A percentile compares a stretch with the other conserved stretches of the same genome.
phyloP scores from a whole-genome alignment of 306 rosid species.

The Vachellia collinsii region DNA sequence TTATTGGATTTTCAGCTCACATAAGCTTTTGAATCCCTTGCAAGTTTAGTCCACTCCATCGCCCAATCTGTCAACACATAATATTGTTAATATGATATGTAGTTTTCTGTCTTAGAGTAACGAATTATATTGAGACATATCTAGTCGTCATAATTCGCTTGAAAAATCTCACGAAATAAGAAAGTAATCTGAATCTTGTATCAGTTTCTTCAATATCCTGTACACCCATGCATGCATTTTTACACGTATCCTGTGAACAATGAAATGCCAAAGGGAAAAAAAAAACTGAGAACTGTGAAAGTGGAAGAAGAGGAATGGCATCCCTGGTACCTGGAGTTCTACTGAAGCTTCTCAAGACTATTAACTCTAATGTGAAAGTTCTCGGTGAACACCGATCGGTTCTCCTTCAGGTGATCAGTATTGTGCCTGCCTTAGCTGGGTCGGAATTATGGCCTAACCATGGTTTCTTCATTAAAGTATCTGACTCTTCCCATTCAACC shows the following conservation, averaged over 20 bases:
- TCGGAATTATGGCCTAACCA: slow-evolving; percentile 87
- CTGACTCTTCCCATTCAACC: slow-evolving; percentile 91
- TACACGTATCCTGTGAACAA: slow-evolving; percentile 11
- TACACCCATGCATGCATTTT: slow-evolving; percentile 1
- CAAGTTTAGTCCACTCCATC: slow-evolving; percentile 2
- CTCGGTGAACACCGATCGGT: slow-evolving; percentile 85
- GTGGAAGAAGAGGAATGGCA: slow-evolving; percentile 57
- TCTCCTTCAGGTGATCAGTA: slow-evolving; percentile 86
- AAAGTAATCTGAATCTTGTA: neutral
- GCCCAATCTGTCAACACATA: neutral
- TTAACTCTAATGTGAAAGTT: slow-evolving; percentile 71
- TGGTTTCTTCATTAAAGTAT: slow-evolving; percentile 86
- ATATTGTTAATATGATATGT: neutral
- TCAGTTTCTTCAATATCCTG: neutral
- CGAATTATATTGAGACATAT: neutral
- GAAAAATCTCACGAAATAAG: neutral
- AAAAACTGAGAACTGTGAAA: slow-evolving; percentile 7
- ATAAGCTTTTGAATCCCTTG: slow-evolving; percentile 7
- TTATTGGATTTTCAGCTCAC: neutral
- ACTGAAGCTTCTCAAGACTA: slow-evolving; percentile 79
- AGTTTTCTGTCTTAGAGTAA: neutral
- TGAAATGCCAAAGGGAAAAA: neutral
- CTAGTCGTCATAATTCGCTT: neutral
- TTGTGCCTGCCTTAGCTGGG: slow-evolving; percentile 82
- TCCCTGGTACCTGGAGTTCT: slow-evolving; percentile 87